phyloP scores from a whole-genome alignment of 169 alveolate species.

The Amoebophrya sp. region DNA sequence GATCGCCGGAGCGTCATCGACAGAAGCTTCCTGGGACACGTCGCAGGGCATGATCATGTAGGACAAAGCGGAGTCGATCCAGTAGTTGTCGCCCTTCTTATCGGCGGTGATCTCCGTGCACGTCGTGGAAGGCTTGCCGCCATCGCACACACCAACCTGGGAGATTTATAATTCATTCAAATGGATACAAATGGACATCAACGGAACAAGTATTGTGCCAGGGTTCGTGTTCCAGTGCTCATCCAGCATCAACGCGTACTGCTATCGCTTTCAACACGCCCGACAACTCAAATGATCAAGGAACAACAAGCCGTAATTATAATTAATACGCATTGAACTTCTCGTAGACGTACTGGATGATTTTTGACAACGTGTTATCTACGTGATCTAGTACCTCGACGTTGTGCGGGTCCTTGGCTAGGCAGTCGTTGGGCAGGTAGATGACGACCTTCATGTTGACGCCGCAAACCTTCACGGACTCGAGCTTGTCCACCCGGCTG shows the following conservation, averaged over 20 bases:
- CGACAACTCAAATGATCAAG: too few relatives aligned
- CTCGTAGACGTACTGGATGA: too few relatives aligned
- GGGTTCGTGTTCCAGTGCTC: too few relatives aligned
- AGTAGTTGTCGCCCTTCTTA: neutral
- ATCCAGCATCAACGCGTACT: too few relatives aligned
- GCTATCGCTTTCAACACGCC: too few relatives aligned
- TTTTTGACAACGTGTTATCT: too few relatives aligned
- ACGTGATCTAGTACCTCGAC: neutral
- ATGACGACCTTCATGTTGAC: neutral
- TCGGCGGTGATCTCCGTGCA: neutral
- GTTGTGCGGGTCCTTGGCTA: neutral
- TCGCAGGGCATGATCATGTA: neutral
- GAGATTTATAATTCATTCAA: too few relatives aligned
- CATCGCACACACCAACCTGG: neutral
- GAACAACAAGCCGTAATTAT: too few relatives aligned
- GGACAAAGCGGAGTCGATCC: conserved; percentile 15
- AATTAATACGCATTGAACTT: too few relatives aligned
- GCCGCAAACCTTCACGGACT: neutral
- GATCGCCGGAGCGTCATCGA: neutral
- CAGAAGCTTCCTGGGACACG: neutral
- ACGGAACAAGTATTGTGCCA: too few relatives aligned
- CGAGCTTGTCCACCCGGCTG: neutral
- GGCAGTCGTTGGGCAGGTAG: neutral
- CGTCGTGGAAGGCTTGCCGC: neutral
- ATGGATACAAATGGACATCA: too few relatives aligned